These are phyloP conservation scores for Omphalea diandra DNA, from an alignment of 441 rosid genomes.

Conservation along the genomic window DNA sequence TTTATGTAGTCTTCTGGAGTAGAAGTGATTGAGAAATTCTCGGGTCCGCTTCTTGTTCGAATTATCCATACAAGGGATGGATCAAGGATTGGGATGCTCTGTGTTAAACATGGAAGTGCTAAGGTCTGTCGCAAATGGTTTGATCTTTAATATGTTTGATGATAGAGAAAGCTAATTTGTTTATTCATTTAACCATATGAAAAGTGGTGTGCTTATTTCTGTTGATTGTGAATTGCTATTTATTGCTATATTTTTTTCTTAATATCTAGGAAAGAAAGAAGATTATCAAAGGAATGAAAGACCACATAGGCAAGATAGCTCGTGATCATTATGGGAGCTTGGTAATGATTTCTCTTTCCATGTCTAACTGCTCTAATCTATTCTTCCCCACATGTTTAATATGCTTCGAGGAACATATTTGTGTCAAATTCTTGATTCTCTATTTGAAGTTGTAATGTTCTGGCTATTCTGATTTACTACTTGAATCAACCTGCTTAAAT, in stretches of 20 bases:
- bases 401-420: not conserved
- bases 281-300: slow-evolving; percentile 86
- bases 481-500: not conserved
- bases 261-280: slow-evolving; percentile 78
- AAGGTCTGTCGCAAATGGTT: slow-evolving; percentile 52
- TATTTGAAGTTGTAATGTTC: not conserved
- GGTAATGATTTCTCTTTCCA: slow-evolving; percentile 48
- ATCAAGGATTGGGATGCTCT: slow-evolving; percentile 75
- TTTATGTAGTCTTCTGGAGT: slow-evolving; percentile 69
- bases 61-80: slow-evolving; percentile 98
- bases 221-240: slow-evolving; percentile 9
- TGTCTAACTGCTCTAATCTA: slow-evolving; percentile 7
- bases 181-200: slow-evolving; percentile 12
- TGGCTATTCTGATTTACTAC: not conserved
- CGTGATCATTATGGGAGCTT: slow-evolving; percentile 70
- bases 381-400: not conserved
- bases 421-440: not conserved
- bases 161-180: not conserved
- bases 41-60: slow-evolving; percentile 81
- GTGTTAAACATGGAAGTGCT: slow-evolving; percentile 91
- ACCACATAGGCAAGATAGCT: slow-evolving; percentile 57
- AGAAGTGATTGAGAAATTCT: slow-evolving; percentile 69
- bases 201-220: slow-evolving; percentile 1
- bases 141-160: not conserved
- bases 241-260: not conserved